Conservation (phyloP, 305 asterid genomes). For the Fraxinus albicans region DNA sequence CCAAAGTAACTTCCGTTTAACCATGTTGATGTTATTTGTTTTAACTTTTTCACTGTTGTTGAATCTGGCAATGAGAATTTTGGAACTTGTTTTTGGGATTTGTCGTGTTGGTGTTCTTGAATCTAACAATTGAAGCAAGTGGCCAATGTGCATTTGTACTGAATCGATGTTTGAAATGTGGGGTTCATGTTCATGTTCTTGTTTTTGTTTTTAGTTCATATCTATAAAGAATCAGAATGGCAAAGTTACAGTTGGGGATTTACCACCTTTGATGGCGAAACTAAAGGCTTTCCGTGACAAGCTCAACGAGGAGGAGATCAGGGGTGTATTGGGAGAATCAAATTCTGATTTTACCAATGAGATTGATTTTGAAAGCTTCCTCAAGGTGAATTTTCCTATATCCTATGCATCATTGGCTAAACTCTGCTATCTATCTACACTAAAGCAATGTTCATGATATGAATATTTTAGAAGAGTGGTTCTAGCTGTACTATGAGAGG, state of each 20-base stretch:
- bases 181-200: not conserved
- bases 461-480: conserved; percentile 2
- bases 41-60: not conserved
- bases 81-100: conserved; percentile 10
- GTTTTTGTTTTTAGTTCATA: conserved; percentile 10
- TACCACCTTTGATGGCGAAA: conserved; percentile 63
- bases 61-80: not conserved
- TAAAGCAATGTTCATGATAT: not conserved
- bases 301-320: conserved; percentile 70
- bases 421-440: conserved; percentile 5
- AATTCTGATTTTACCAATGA: conserved; percentile 52
- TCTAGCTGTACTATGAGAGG: not conserved
- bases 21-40: not conserved
- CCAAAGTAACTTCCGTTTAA: conserved; percentile 51
- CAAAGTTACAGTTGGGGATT: conserved; percentile 53
- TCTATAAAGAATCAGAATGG: conserved; percentile 53
- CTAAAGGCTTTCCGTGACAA: conserved; percentile 54
- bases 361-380: conserved; percentile 91
- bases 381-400: conserved; percentile 53
- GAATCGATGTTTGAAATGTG: conserved; percentile 20
- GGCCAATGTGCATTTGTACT: conserved; percentile 17
- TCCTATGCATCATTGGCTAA: conserved; percentile 37
- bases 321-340: conserved; percentile 47
- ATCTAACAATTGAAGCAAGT: conserved; percentile 19
- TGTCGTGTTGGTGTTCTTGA: conserved; percentile 12